phyloP scores from a whole-genome alignment of 352 stramenopile genomes.

The Phytophthora lateralis region DNA sequence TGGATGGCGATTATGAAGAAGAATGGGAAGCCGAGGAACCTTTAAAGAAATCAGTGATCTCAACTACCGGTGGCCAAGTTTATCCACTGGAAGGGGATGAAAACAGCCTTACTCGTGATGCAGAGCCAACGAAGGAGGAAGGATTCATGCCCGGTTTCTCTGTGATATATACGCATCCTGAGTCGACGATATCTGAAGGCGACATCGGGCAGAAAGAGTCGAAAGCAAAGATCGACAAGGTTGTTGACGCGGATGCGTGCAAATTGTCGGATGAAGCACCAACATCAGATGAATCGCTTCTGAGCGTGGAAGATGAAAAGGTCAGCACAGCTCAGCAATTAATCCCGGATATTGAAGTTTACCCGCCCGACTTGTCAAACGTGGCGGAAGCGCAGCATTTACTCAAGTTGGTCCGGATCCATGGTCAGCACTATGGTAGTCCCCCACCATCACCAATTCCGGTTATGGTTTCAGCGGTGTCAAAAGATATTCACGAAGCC shows the following conservation, averaged over 20 bases:
- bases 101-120: conserved; percentile 12
- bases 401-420: conserved; percentile 15
- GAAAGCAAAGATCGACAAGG: conserved; percentile 5
- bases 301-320: conserved; percentile 5
- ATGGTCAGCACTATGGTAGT: conserved; percentile 16
- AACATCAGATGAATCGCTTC: conserved; percentile 11
- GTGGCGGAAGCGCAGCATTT: not conserved
- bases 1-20: conserved; percentile 25
- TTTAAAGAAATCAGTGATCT: conserved; percentile 19
- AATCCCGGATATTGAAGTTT: not conserved
- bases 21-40: conserved; percentile 23
- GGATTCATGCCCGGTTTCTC: not conserved
- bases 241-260: not conserved
- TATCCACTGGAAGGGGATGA: conserved; percentile 12
- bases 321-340: not conserved
- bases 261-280: conserved; percentile 3
- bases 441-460: conserved; percentile 11
- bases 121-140: conserved; percentile 11
- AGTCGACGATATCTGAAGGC: not conserved
- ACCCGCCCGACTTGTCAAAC: not conserved
- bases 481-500: not conserved
- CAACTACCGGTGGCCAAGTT: conserved; percentile 1
- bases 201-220: not conserved
- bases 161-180: not conserved
- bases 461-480: not conserved